Evolutionary conservation across 208 protist species (phyloP).

Genomic region (Tritrichomonas musculus): DNA sequence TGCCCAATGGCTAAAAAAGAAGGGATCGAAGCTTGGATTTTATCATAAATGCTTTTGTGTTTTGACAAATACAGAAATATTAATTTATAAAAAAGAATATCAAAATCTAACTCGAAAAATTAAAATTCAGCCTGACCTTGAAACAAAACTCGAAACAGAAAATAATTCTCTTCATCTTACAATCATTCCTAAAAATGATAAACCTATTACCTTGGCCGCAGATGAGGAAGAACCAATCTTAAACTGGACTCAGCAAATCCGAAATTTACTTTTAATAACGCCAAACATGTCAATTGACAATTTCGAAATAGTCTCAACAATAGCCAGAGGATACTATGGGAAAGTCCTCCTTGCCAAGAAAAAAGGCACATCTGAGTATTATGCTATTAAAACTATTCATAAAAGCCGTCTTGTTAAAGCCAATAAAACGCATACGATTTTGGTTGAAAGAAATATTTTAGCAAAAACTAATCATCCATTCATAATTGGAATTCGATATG

Average conservation of each 20-base stretch:
- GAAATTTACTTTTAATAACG: background rate
- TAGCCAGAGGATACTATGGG: constrained; percentile 62
- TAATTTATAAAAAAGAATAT: no score
- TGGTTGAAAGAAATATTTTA: constrained; percentile 57
- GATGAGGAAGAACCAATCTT: background rate
- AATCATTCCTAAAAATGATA: no score
- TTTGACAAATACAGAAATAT: no score
- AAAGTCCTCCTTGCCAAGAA: constrained; percentile 55
- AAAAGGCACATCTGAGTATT: constrained; percentile 53
- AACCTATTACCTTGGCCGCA: background rate
- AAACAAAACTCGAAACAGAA: no score
- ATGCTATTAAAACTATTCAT: constrained; percentile 59
- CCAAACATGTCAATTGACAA: constrained; percentile 45
- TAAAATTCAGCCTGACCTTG: no score
- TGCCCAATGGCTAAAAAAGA: no score
- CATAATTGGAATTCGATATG: constrained; percentile 55
- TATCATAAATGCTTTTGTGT: no score
- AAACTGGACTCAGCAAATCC: background rate
- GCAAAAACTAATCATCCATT: constrained; percentile 54
- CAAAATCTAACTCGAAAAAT: no score
- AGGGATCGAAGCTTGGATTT: no score
- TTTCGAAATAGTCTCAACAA: constrained; percentile 58
- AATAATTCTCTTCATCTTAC: no score
- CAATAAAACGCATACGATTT: background rate
- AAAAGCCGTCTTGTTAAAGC: constrained; percentile 40